Evolutionary conservation across 768 basidiomycete genomes (phyloP), one percentile per base, ranked within the genome.

Genomic region (Collybiopsis luxurians): DNA sequence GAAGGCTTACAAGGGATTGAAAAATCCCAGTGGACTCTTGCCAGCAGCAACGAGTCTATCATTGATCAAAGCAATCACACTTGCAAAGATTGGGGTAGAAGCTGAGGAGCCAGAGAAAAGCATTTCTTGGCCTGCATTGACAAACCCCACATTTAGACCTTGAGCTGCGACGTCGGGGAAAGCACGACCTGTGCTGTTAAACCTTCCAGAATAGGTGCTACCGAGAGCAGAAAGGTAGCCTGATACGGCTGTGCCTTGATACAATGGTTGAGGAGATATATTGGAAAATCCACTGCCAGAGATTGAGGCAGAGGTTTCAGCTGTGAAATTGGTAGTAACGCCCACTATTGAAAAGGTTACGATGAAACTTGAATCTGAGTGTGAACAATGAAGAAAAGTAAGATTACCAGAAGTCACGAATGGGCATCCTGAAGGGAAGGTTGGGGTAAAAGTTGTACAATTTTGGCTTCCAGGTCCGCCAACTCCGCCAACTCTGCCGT

Each of bases 251-350:
- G 61, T 31, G n/a, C 62, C 43, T 55, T 72, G 69, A 59, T 66
- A 72, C 1, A 62, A 57, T 11, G 71, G 70, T 24, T 56, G 57
- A 19, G 63, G 30, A 62, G 72, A 72, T 48, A 76, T 72, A 52
- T 76, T 69, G 63, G 75, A 78, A 67, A 84, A 85, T 2, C 83
- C 82, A 23, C 83, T 82, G 0, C 78, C 75, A 15, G 78, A 79
- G 68, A 84, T 79, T 30, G 30, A 55, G 0, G 68, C 73, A 0
- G 78, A 77, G 19, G 65, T 73, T 63, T 85, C n/a, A n/a, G n/a
- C 83, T 6, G 63, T 60, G 53, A 81, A 68, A 15, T 64, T 52
- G 9, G 60, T 60, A 0, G 82, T 82, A 13, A 75, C 82, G 1
- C 83, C 83, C 28, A 19, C 48, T 49, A n/a, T n/a, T n/a, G n/a